A percentile compares a stretch with the other conserved stretches of the same genome.
phyloP scores from a whole-genome alignment of 495 filamentous ascomycete genomes.

The Penicillium atrosanguineum region DNA sequence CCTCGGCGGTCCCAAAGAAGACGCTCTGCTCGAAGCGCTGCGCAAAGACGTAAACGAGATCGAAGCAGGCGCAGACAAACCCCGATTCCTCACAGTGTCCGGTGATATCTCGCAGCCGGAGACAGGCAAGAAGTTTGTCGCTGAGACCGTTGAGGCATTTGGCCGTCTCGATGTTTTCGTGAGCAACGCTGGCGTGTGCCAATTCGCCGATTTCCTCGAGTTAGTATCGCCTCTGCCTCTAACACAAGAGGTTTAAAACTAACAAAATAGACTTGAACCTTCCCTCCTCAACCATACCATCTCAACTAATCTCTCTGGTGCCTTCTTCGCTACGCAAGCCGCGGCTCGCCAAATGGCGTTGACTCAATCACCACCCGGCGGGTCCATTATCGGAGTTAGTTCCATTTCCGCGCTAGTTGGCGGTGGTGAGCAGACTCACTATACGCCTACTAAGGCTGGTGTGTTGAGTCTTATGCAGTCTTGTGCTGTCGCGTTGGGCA shows the following conservation, averaged over 20 bases:
- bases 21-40: slow-evolving; percentile 40
- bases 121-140: slow-evolving; percentile 53
- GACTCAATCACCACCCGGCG: slow-evolving; percentile 30
- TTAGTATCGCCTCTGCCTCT: slow-evolving; percentile 22
- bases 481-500: slow-evolving; percentile 30
- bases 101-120: slow-evolving; percentile 60
- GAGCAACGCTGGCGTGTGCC: slow-evolving; percentile 79
- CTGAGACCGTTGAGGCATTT: slow-evolving; percentile 52
- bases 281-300: slow-evolving; percentile 38
- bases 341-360: slow-evolving; percentile 30
- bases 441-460: slow-evolving; percentile 50
- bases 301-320: slow-evolving; percentile 59
- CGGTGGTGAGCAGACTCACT: slow-evolving; percentile 34
- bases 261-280: slow-evolving; percentile 29
- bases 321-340: slow-evolving; percentile 67
- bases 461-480: slow-evolving; percentile 46
- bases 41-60: slow-evolving; percentile 6
- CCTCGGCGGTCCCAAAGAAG: slow-evolving; percentile 51
- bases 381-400: slow-evolving; percentile 48
- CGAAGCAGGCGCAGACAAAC: slow-evolving; percentile 34
- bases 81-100: slow-evolving; percentile 43
- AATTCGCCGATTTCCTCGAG: slow-evolving; percentile 73
- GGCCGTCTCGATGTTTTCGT: slow-evolving; percentile 70
- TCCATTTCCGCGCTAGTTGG: slow-evolving; percentile 39
- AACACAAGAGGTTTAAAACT: not conserved